Evolutionary conservation across 225 moss, liverwort and hornwort genomes (phyloP), one percentile per base, ranked within the genome.

Genomic region (Physcomitrium patens): DNA sequence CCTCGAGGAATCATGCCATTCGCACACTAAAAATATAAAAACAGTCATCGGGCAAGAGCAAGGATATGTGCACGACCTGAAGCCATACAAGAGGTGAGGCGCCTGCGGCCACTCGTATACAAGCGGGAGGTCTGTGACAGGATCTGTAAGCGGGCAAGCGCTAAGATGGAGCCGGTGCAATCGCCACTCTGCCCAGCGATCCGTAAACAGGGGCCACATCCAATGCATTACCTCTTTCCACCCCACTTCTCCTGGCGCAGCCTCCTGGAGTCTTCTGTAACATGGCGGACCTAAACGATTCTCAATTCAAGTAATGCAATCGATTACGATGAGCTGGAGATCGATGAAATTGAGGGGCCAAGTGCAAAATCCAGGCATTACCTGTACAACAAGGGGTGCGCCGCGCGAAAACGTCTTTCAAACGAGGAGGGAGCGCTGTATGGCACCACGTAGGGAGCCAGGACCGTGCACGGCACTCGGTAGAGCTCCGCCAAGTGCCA

Each of bases 201-300:
- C 87, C 9, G 88, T 93, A 77, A 97, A 97, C 42, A 97, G 70
- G 19, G 97, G 94, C 97, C 97, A 97, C 94, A 97, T 97, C 97
- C 94, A 94, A 69, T 97, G 97, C 80, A 86, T 91, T 9, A 97
- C 79, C 78, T 97, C 94, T 55, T 76, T 80, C 97, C 97, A 97
- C 63, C 94, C 91, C 55, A 97, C 94, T 86, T 97, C 94, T 76
- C 86, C 89, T 65, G 71, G 77, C 5, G 73, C 68, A 55, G 94
- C 90, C 70, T 85, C 75, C 73, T 85, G 82, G 50, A 97, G 87
- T 59, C 87, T 80, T 70, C 84, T 83, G 78, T 12, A 71, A 60
- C 50, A 77, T 10, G 0, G 64, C 27, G 60, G 43, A 12, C 54
- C 24, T 19, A 27, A 63, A 31, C 52, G 14, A 77, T 22, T 77